Evolutionary conservation across 805 yeast genomes (phyloP).

Genomic region (Helenozyma baotianmanensis): DNA sequence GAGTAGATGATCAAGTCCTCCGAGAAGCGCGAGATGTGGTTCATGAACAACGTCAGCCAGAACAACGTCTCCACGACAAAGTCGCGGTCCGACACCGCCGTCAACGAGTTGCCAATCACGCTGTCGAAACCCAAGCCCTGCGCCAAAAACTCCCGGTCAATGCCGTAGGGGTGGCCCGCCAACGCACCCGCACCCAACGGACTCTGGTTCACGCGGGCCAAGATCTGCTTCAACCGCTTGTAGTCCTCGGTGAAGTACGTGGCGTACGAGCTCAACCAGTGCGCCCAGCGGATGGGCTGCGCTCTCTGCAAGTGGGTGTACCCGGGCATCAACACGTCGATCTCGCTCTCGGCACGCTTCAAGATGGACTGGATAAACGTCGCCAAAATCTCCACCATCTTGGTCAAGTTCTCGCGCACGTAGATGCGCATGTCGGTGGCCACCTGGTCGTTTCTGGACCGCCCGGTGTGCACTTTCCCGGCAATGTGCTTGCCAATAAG

Average conservation of each 20-base stretch:
- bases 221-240: constrained; percentile 75
- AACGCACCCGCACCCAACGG: constrained; percentile 98
- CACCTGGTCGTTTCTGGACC: constrained; percentile 97
- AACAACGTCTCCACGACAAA: constrained; percentile 93
- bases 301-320: constrained; percentile 98
- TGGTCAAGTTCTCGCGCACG: constrained; percentile 74
- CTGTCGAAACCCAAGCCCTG: constrained; percentile 72
- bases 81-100: constrained; percentile 98
- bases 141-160: constrained; percentile 89
- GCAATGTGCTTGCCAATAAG: constrained; percentile 89
- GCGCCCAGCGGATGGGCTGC: constrained; percentile 99
- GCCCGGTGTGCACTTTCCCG: constrained; percentile 98
- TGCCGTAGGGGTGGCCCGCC: constrained; percentile 99
- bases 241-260: constrained; percentile 91
- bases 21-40: constrained; percentile 88
- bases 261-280: constrained; percentile 92
- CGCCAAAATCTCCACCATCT: constrained; percentile 52
- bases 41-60: constrained; percentile 94
- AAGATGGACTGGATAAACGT: constrained; percentile 64
- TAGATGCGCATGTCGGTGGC: constrained; percentile 98
- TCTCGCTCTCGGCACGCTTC: constrained; percentile 77
- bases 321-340: constrained; percentile 96
- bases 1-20: constrained; percentile 96
- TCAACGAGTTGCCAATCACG: constrained; percentile 89
- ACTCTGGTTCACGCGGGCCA: constrained; percentile 76